These are phyloP conservation scores for Coemansia sp. DNA, from an alignment of 192 early-diverging fungal species.

Conservation along the genomic window DNA sequence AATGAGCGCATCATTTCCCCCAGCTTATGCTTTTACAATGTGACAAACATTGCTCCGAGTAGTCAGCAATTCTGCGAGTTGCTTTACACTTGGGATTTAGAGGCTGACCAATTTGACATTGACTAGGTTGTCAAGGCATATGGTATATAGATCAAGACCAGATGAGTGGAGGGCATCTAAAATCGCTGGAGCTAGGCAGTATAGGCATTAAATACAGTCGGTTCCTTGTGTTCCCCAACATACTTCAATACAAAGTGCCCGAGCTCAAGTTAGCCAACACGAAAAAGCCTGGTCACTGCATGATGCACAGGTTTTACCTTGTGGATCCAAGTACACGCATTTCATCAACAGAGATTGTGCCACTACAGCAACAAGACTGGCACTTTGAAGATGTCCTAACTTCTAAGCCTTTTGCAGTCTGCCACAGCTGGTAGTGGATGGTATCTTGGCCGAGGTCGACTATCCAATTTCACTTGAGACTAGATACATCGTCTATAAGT, in stretches of 20 bases:
- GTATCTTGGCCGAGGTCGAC: constrained; percentile 1
- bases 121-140: constrained; percentile 14
- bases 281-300: constrained; percentile 56
- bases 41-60: constrained; percentile 58
- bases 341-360: constrained; percentile 51
- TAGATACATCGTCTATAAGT: constrained; percentile 4
- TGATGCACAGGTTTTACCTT: constrained; percentile 66
- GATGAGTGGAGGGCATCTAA: background rate
- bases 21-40: constrained; percentile 61
- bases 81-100: constrained; percentile 54
- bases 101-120: constrained; percentile 25
- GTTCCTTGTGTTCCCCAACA: constrained; percentile 62
- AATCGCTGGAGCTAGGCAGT: constrained; percentile 36
- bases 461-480: too few species aligned
- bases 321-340: constrained; percentile 54
- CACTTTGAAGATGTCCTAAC: background rate
- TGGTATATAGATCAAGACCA: constrained; percentile 31
- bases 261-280: constrained; percentile 55
- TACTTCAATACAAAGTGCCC: constrained; percentile 58
- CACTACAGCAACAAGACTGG: constrained; percentile 57
- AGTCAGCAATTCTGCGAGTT: background rate
- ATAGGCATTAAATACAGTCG: constrained; percentile 49
- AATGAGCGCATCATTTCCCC: constrained; percentile 64
- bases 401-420: constrained; percentile 1
- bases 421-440: constrained; percentile 16